Base-by-base conservation (phyloP, 2,329 filamentous ascomycete species). In the Hypoxylon sp. region DNA sequence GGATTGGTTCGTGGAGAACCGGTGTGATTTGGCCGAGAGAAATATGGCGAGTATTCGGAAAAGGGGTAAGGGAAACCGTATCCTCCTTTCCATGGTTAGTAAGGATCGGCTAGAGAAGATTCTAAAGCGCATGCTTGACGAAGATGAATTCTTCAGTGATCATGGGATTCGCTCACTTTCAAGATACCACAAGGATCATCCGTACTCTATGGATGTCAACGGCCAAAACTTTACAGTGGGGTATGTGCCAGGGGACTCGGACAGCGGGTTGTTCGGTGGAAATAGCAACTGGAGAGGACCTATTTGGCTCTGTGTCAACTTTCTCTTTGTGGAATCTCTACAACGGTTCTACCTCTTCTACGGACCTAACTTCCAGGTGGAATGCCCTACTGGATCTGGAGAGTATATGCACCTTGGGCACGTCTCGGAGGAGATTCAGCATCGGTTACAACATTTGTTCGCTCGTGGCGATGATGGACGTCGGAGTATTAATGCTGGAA, bases 281-380 rank as follows among this genome's bases (percentile, higher is more conserved):
- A 98, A 98, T 86, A 97, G 94, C 80, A 98, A 98, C 81, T 98
- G 95, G 95, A 89, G 95, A 82, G 95, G 92, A 0, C 95, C 96
- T 0, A 95, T 97, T 73, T 98, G 95, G 95, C 86, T 98, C 52
- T 96, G 93, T 69, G 94, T 97, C 82, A 98, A 98, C 81, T 98
- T 97, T 82, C 82, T 98, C 58, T 87, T 98, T 13, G 91, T 98
- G 43, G 95, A 98, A 79, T 95, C 94, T 5, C 87, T 98, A n/a
- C 92, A 97, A 75, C 88, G 95, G 32, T 98, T 97, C 84, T 97
- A 93, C 83, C 91, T 98, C 81, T 98, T 97, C 84, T 98, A 98
- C 77, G 95, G 95, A 66, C 91, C 92, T 65, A 87, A 89, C 14
- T 89, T 98, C 76, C 88, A 97, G 80, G 91, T 98, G 11, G 95